Percentiles rank a stretch among this genome's conserved stretches.
Conservation (phyloP, 108 stramenopile species). For the Aurantiochytrium sp. region DNA sequence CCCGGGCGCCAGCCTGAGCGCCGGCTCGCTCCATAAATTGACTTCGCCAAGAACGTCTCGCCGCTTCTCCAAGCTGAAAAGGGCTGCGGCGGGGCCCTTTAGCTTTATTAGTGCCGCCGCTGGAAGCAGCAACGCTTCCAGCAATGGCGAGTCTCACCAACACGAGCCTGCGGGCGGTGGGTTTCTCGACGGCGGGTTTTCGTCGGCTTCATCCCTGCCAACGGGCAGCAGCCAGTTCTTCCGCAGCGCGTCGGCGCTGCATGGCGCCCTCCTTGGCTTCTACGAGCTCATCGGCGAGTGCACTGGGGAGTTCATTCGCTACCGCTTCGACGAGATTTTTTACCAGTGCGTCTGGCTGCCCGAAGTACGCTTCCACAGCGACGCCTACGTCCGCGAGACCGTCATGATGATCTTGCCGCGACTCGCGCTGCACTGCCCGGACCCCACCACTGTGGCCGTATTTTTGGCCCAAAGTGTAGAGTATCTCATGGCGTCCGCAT, state of each 20-base stretch:
- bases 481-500: background rate
- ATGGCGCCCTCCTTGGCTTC: background rate
- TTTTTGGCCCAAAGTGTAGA: background rate
- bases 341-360: background rate
- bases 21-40: too few species aligned
- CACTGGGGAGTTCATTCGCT: conserved; percentile 15
- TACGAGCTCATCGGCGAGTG: conserved; percentile 23
- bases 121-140: too few species aligned
- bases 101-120: background rate
- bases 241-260: background rate
- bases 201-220: too few species aligned
- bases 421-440: conserved; percentile 4
- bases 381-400: background rate
- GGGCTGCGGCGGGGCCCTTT: background rate
- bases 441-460: background rate
- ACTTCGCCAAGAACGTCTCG: too few species aligned
- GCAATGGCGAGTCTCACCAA: too few species aligned
- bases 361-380: background rate
- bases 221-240: background rate
- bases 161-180: too few species aligned
- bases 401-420: conserved; percentile 25
- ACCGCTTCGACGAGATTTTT: conserved; percentile 22
- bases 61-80: background rate
- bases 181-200: too few species aligned
- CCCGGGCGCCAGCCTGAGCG: too few species aligned